Percentiles rank a stretch among this genome's conserved stretches.
phyloP scores from a whole-genome alignment of 371 early-diverging fungal species.

The Funneliformis caledonium region DNA sequence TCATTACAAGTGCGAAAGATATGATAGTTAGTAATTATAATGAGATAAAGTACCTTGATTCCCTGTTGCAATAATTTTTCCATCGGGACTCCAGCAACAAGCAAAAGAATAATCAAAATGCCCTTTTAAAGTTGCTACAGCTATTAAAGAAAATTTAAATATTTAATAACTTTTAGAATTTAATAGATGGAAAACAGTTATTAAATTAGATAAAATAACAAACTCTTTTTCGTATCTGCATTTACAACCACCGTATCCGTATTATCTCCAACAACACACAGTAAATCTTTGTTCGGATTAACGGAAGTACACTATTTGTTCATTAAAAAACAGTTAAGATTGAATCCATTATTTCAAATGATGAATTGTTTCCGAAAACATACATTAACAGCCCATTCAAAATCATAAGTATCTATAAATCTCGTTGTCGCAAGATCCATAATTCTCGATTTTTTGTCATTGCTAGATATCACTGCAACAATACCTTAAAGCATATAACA shows the following conservation, averaged over 20 bases:
- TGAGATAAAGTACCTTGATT: slow-evolving; percentile 69
- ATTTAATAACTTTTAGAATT: slow-evolving; percentile 22
- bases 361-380: background rate
- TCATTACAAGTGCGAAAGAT: background rate
- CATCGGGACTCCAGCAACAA: slow-evolving; percentile 81
- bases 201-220: background rate
- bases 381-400: slow-evolving; percentile 43
- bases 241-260: slow-evolving; percentile 62
- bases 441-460: slow-evolving; percentile 30
- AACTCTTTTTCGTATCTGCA: slow-evolving; percentile 59
- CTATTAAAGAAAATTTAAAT: slow-evolving; percentile 22
- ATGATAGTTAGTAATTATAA: slow-evolving; percentile 28
- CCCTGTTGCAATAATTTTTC: slow-evolving; percentile 76
- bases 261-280: slow-evolving; percentile 80
- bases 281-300: slow-evolving; percentile 65
- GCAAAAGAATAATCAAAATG: slow-evolving; percentile 84
- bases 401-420: slow-evolving; percentile 25
- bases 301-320: slow-evolving; percentile 23
- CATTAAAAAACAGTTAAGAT: background rate
- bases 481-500: background rate
- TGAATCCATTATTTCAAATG: background rate
- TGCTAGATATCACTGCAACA: slow-evolving; percentile 36
- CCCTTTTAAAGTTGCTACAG: slow-evolving; percentile 57
- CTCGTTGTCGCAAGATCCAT: slow-evolving; percentile 37
- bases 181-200: background rate